A percentile compares a stretch with the other conserved stretches of the same genome.
phyloP scores from a whole-genome alignment of 495 filamentous ascomycete species.

The Entonaema liquescens region DNA sequence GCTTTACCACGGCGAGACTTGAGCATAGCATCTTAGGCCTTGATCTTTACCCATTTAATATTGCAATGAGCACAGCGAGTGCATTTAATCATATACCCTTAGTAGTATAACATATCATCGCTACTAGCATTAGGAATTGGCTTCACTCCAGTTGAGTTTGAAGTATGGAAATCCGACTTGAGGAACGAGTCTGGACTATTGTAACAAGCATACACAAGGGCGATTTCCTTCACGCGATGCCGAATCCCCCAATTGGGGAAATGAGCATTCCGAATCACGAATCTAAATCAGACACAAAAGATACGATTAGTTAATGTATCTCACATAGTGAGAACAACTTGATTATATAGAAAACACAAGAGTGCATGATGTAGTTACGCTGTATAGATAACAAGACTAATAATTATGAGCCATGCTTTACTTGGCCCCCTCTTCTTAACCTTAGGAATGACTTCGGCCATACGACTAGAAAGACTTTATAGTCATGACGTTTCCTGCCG shows the following conservation, averaged over 20 bases:
- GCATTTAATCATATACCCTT: neutral
- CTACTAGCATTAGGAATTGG: neutral
- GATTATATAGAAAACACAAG: neutral
- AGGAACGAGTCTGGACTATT: neutral
- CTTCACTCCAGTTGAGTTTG: neutral
- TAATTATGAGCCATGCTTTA: neutral
- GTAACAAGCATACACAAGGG: neutral
- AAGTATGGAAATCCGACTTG: neutral
- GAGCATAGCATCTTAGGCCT: neutral
- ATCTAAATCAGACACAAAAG: neutral
- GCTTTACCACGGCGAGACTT: conserved; percentile 42
- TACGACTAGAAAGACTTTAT: neutral
- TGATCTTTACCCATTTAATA: neutral
- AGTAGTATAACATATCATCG: neutral
- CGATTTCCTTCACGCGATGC: neutral
- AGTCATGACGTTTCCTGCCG: neutral
- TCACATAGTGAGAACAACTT: neutral
- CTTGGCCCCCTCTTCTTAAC: neutral
- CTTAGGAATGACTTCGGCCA: neutral
- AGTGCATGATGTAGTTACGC: neutral
- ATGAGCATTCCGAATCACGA: neutral
- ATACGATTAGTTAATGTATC: neutral
- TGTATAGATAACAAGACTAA: neutral
- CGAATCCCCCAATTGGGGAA: neutral
- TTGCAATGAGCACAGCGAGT: neutral